These are phyloP conservation scores for Prunus dulcis DNA, from an alignment of 306 rosid species.

Conservation along the genomic window DNA sequence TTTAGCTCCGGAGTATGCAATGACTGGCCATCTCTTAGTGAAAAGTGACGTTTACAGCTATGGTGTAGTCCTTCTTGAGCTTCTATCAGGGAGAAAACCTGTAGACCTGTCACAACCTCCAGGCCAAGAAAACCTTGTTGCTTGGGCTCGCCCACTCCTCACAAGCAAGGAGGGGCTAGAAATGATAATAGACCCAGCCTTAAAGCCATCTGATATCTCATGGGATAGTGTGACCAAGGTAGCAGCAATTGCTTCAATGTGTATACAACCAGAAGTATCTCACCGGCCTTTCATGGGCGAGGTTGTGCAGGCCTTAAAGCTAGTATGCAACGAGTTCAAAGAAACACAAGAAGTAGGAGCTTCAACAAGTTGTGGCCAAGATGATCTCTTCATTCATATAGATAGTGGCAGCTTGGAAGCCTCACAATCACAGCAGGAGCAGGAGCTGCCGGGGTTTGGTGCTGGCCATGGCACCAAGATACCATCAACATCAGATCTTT, in stretches of 20 bases:
- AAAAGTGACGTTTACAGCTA: conserved; percentile 98
- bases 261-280: conserved; percentile 92
- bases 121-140: conserved; percentile 92
- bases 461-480: conserved; percentile 38
- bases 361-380: conserved; percentile 47
- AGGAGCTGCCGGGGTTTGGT: conserved; percentile 23
- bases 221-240: conserved; percentile 62
- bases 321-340: conserved; percentile 79
- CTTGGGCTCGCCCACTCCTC: conserved; percentile 93
- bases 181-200: conserved; percentile 60
- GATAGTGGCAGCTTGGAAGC: conserved; percentile 25
- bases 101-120: conserved; percentile 87
- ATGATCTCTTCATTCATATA: conserved; percentile 29
- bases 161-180: conserved; percentile 67
- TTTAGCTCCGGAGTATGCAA: conserved; percentile 97
- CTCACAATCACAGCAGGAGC: conserved; percentile 17
- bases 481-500: conserved; percentile 49
- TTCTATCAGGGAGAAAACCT: conserved; percentile 90
- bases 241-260: conserved; percentile 98
- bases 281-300: conserved; percentile 99
- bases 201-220: conserved; percentile 43
- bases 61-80: conserved; percentile 96
- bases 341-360: conserved; percentile 45
- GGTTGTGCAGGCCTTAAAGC: conserved; percentile 94
- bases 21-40: conserved; percentile 97